A percentile compares a stretch with the other conserved stretches of the same genome.
phyloP scores from a whole-genome alignment of 805 yeast genomes.

The Yarrowia keelungensis region DNA sequence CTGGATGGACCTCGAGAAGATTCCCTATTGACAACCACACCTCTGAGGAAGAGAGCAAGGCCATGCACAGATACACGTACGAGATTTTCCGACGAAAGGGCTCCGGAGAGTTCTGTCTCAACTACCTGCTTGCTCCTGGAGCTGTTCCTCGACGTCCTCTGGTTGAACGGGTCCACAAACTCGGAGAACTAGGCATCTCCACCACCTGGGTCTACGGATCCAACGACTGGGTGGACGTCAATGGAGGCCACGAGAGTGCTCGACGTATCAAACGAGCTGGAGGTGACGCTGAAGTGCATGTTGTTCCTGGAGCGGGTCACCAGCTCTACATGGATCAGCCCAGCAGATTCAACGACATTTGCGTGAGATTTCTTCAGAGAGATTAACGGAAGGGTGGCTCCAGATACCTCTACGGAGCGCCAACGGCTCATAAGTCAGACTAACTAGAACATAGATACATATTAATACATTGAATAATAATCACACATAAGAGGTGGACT shows the following conservation, averaged over 20 bases:
- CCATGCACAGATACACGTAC: conserved; percentile 80
- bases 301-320: conserved; percentile 68
- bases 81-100: conserved; percentile 86
- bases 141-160: conserved; percentile 86
- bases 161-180: conserved; percentile 56
- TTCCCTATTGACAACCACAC: conserved; percentile 61
- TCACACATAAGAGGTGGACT: too few species aligned
- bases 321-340: conserved; percentile 74
- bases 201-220: conserved; percentile 88
- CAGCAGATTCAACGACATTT: conserved; percentile 58
- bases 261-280: conserved; percentile 43
- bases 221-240: conserved; percentile 68
- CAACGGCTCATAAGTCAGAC: neutral
- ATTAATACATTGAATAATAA: neutral
- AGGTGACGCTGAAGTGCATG: conserved; percentile 47
- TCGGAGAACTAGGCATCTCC: conserved; percentile 58
- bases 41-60: conserved; percentile 53
- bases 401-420: too few species aligned
- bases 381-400: too few species aligned
- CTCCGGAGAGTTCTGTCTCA: conserved; percentile 91
- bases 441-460: conserved; percentile 10
- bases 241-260: conserved; percentile 53
- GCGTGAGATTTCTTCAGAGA: conserved; percentile 45
- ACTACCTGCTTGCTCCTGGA: conserved; percentile 86
- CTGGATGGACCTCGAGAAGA: conserved; percentile 88